phyloP scores from a whole-genome alignment of 2,329 filamentous ascomycete genomes.

The Aspergillus floridensis region DNA sequence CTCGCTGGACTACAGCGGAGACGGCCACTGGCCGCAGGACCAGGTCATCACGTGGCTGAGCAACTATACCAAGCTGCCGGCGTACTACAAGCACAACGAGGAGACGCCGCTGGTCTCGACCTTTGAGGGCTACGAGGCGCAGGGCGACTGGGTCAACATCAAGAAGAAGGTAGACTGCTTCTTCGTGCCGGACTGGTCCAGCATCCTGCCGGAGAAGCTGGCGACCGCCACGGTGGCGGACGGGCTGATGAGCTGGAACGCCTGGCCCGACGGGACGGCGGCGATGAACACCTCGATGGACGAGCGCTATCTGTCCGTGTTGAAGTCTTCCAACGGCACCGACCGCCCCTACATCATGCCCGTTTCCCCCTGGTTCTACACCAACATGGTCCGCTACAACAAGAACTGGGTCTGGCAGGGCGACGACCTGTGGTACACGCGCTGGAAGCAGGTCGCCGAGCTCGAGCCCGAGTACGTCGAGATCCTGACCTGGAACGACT shows the following conservation, averaged over 20 bases:
- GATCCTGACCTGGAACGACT: slow-evolving; percentile 63
- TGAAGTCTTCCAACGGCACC: slow-evolving; percentile 27
- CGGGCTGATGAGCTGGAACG: slow-evolving; percentile 44
- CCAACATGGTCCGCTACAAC: slow-evolving; percentile 54
- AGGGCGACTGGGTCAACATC: slow-evolving; percentile 46
- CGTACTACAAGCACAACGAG: slow-evolving; percentile 29
- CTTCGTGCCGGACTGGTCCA: slow-evolving; percentile 50
- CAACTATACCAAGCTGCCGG: slow-evolving; percentile 22
- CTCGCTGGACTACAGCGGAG: slow-evolving; percentile 39
- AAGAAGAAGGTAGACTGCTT: slow-evolving; percentile 41
- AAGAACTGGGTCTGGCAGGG: slow-evolving; percentile 65
- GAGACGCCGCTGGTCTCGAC: slow-evolving; percentile 41
- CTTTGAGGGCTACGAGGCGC: slow-evolving; percentile 45
- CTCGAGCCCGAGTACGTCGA: slow-evolving; percentile 53
- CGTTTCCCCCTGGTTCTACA: slow-evolving; percentile 58
- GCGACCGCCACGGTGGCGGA: slow-evolving; percentile 27
- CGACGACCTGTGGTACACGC: slow-evolving; percentile 59
- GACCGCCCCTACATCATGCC: slow-evolving; percentile 52
- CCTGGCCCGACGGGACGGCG: slow-evolving; percentile 41
- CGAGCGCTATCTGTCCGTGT: slow-evolving; percentile 38
- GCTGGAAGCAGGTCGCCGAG: slow-evolving; percentile 56
- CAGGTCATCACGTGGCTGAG: slow-evolving; percentile 27
- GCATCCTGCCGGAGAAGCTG: slow-evolving; percentile 29
- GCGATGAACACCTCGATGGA: slow-evolving; percentile 41
- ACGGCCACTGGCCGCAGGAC: slow-evolving; percentile 30